These are phyloP conservation scores for Penicillium sp. DNA, from an alignment of 2,329 filamentous ascomycete species.

Conservation along the genomic window DNA sequence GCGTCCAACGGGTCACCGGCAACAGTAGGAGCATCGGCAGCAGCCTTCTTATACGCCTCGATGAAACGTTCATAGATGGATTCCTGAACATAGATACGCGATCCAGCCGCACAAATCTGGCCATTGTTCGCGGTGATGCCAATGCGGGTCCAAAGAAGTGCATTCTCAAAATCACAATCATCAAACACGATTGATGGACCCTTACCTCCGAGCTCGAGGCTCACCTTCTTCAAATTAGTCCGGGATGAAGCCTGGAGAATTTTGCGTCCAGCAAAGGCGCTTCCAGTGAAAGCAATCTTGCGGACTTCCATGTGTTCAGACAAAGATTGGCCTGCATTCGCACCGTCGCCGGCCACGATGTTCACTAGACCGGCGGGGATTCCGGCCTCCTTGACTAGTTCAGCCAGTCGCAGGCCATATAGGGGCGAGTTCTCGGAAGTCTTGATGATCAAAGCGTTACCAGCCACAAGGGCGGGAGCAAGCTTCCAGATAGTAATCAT, in stretches of 20 bases:
- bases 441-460: constrained; percentile 69
- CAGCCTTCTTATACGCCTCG: constrained; percentile 46
- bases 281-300: constrained; percentile 39
- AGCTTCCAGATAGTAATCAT: constrained; percentile 52
- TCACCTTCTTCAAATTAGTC: constrained; percentile 37
- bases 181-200: constrained; percentile 35
- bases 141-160: constrained; percentile 30
- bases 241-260: constrained; percentile 30
- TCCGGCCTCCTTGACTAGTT: constrained; percentile 52
- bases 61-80: constrained; percentile 33
- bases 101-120: constrained; percentile 34
- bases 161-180: constrained; percentile 34
- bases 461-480: constrained; percentile 63
- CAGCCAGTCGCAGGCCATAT: constrained; percentile 48
- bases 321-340: constrained; percentile 49
- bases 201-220: constrained; percentile 38
- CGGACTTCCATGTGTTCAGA: constrained; percentile 30
- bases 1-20: constrained; percentile 23
- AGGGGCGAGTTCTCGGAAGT: constrained; percentile 62
- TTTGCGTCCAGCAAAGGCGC: constrained; percentile 27
- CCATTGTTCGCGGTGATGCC: constrained; percentile 34
- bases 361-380: constrained; percentile 59
- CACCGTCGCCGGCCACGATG: constrained; percentile 62
- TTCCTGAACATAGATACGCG: constrained; percentile 36
- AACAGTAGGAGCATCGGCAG: constrained; percentile 50